These are phyloP conservation scores for Eudorina sp. DNA, from an alignment of 139 green algal species.

Conservation along the genomic window DNA sequence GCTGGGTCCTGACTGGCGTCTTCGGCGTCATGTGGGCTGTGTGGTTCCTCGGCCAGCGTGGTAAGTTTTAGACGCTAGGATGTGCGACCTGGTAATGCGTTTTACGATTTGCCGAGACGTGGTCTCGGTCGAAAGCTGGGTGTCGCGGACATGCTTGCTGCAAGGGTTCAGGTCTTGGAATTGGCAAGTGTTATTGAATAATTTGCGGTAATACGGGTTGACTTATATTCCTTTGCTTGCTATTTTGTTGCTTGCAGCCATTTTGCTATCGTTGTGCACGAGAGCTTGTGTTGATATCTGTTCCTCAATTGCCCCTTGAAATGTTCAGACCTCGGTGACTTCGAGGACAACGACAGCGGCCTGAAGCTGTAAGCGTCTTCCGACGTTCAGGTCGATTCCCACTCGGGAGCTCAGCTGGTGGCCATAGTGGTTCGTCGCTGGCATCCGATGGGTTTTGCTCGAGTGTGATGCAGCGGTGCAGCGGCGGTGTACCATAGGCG, in stretches of 20 bases:
- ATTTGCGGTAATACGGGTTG: too few relatives aligned
- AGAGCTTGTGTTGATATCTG: neutral
- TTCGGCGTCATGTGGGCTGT: conserved; percentile 68
- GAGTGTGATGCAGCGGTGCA: conserved; percentile 20
- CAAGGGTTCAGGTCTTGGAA: too few relatives aligned
- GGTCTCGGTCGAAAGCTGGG: too few relatives aligned
- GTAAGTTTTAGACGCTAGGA: too few relatives aligned
- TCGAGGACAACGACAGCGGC: conserved; percentile 57
- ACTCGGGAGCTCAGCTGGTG: neutral
- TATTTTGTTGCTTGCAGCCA: too few relatives aligned
- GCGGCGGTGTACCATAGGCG: neutral
- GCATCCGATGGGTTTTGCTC: neutral
- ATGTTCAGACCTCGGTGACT: conserved; percentile 46
- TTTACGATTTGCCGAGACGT: too few relatives aligned
- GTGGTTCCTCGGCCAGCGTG: conserved; percentile 66
- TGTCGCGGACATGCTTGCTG: too few relatives aligned
- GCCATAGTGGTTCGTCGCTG: neutral
- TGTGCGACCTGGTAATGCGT: too few relatives aligned
- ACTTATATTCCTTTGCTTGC: too few relatives aligned
- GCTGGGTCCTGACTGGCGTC: conserved; percentile 67
- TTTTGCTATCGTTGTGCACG: too few relatives aligned
- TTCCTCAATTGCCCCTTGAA: neutral
- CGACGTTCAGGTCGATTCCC: neutral
- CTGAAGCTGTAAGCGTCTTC: conserved; percentile 57
- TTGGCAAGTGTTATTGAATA: too few relatives aligned